Percentiles rank a stretch among this genome's conserved stretches.
Evolutionary conservation across 75 land plant species (phyloP).

Genomic region (Sequoia sempervirens): DNA sequence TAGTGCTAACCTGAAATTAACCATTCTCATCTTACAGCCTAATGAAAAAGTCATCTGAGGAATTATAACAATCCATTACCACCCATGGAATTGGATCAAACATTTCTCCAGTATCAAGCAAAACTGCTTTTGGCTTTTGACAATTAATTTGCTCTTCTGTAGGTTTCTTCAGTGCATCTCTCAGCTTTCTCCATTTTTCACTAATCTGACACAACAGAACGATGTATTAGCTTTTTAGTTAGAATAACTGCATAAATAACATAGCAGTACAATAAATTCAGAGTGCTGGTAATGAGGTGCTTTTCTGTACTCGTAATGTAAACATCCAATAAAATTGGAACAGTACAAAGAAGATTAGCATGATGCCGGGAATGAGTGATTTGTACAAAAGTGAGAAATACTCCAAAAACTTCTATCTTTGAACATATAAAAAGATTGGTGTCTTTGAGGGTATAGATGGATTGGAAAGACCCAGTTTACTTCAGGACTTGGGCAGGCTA

Average conservation of each 20-base stretch:
- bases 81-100: slow-evolving; percentile 84
- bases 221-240: background rate
- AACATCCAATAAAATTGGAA: background rate
- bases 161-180: slow-evolving; percentile 67
- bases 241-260: background rate
- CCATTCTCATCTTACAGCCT: background rate
- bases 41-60: background rate
- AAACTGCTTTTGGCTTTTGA: slow-evolving; percentile 87
- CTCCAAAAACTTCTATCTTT: background rate
- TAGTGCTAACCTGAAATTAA: background rate
- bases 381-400: background rate
- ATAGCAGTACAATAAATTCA: background rate
- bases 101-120: slow-evolving; percentile 98
- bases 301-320: background rate
- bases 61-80: slow-evolving; percentile 34
- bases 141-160: slow-evolving; percentile 67
- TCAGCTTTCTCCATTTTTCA: slow-evolving; percentile 78
- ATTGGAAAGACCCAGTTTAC: background rate
- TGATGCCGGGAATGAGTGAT: background rate
- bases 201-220: slow-evolving; percentile 55
- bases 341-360: background rate
- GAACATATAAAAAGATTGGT: too few relatives aligned
- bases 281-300: background rate
- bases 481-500: background rate
- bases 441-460: background rate